These are phyloP conservation scores for Cephalotrichum gorgonifer DNA, from an alignment of 2,329 filamentous ascomycete species.

Conservation along the genomic window DNA sequence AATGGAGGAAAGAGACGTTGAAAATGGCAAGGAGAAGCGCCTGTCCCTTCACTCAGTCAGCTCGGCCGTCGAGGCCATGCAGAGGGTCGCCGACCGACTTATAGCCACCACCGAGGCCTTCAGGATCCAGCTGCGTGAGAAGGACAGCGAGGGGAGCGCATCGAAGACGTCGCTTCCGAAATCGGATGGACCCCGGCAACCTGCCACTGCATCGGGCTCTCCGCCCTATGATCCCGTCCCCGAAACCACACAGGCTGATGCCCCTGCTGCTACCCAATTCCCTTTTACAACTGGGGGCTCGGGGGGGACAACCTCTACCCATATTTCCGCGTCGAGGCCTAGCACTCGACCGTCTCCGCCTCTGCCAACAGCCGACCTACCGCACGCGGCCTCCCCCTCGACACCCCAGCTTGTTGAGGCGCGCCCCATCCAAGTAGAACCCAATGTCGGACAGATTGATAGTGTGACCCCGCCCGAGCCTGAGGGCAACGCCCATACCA, in stretches of 20 bases:
- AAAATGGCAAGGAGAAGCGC: slow-evolving; percentile 2
- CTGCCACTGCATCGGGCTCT: not conserved
- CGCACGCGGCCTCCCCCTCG: not conserved
- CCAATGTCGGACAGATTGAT: not conserved
- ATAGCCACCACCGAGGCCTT: slow-evolving; percentile 9
- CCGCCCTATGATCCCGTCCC: not conserved
- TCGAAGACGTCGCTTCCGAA: not conserved
- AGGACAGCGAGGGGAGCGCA: not conserved
- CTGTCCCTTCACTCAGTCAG: slow-evolving; percentile 1
- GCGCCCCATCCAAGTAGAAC: not conserved
- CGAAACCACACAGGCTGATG: not conserved
- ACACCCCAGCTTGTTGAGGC: not conserved
- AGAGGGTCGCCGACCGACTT: slow-evolving; percentile 8
- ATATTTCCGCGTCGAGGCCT: not conserved
- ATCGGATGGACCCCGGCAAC: not conserved
- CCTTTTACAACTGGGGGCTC: slow-evolving; percentile 1
- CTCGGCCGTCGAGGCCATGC: slow-evolving; percentile 9
- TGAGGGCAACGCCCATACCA: not conserved
- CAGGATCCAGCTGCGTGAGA: slow-evolving; percentile 7
- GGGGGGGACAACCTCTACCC: not conserved
- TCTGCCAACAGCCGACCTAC: not conserved
- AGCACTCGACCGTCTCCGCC: not conserved
- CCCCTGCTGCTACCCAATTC: not conserved
- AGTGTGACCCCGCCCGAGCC: not conserved
- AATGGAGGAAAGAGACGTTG: slow-evolving; percentile 1